Evolutionary conservation across 495 filamentous ascomycete genomes (phyloP), one percentile per base, ranked within the genome.

Genomic region (Barbatosphaeria neglecta): DNA sequence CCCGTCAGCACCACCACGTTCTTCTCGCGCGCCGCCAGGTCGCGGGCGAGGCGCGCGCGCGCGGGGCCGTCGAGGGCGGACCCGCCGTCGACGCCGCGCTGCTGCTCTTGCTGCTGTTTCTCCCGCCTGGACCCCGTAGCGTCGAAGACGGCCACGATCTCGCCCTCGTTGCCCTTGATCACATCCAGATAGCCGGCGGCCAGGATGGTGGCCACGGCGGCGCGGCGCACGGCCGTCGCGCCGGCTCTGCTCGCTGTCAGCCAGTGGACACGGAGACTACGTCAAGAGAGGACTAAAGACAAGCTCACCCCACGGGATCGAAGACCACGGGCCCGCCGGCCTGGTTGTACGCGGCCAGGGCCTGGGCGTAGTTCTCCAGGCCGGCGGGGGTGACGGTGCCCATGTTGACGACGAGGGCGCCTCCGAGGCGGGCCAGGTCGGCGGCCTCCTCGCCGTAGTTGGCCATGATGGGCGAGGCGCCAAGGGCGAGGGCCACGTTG

Each of bases 101-200:
- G 89, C 48, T 81, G 77, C n/a, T 11, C 13, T 31, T 4, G 3
- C 7, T 10, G 27, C 27, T 3, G 68, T 31, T 4, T 3, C 7
- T 10, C 9, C 27, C 1, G 68, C 65, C 4, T 51, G 53, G 24
- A 52, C 45, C 7, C 64, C 55, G 46, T 66, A 66, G 1, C 80
- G 58, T 90, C 87, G 44, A 74, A 75, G 1, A 89, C 77, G n/a
- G 83, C 80, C 23, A 71, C 65, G 47, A 98, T 90, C 63, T 98
- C 92, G 42, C 81, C 80, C 61, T 93, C 90, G 59, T 98, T 98
- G 22, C 92, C 92, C 63, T 96, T 98, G 63, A 98, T 87, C 18
- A 95, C 70, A 61, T 85, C 80, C 50, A 92, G 84, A 57, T 86
- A 84, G 24, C 87, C 87, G 6, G 65, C 74, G 1, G 74, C 69